These are phyloP conservation scores for Cinnamomum chago DNA, from an alignment of 164 flowering plant species.

Conservation along the genomic window DNA sequence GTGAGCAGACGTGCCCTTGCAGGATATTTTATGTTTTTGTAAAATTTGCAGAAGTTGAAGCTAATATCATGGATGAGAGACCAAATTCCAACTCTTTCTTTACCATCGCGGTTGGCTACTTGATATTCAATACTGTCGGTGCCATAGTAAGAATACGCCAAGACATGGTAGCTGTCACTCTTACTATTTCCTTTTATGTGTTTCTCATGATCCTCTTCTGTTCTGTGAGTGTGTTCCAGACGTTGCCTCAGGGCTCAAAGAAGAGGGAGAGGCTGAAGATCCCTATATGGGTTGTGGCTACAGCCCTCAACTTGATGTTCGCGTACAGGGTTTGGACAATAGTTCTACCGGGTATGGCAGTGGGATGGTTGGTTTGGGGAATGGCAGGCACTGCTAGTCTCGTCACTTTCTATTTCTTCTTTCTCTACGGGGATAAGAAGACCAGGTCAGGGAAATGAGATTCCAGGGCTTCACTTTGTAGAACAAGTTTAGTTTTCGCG, in stretches of 20 bases:
- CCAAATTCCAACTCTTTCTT: not conserved
- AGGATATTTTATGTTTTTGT: too few relatives aligned
- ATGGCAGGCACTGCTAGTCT: not conserved
- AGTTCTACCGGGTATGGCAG: not conserved
- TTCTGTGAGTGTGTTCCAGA: not conserved
- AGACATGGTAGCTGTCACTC: not conserved
- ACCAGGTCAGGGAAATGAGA: too few relatives aligned
- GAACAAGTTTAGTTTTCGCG: too few relatives aligned
- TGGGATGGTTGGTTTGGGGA: conserved; percentile 6
- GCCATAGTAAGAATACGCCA: not conserved
- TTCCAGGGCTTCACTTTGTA: too few relatives aligned
- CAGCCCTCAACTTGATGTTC: conserved; percentile 1
- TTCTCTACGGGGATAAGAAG: not conserved
- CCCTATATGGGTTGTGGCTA: conserved; percentile 7
- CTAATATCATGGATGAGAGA: too few relatives aligned
- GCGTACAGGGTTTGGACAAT: not conserved
- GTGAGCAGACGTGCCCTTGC: too few relatives aligned
- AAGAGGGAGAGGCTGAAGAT: conserved; percentile 5
- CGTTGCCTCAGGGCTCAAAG: conserved; percentile 4
- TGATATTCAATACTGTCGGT: conserved; percentile 1
- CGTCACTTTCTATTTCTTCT: conserved; percentile 3
- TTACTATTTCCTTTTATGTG: conserved; percentile 1
- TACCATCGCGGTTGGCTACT: not conserved
- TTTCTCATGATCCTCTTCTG: conserved; percentile 1
- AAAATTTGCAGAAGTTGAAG: too few relatives aligned